Conservation (phyloP, 2,329 filamentous ascomycete species). For the Rhynchosporium agropyri region DNA sequence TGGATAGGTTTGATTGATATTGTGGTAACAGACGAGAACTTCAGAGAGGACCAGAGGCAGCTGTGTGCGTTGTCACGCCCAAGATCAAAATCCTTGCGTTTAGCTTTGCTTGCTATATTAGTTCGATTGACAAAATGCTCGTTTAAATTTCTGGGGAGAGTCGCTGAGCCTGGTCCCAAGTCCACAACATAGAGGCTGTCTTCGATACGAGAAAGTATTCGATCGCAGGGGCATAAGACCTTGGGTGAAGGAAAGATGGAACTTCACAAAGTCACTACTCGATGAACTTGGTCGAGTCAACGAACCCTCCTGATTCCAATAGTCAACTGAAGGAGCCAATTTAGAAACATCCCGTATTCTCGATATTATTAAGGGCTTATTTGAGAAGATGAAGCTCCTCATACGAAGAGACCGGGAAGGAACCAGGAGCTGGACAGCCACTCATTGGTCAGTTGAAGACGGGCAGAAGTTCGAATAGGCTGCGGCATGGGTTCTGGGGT, state of each 20-base stretch:
- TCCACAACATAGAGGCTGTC: slow-evolving; percentile 6
- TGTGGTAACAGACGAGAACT: slow-evolving; percentile 31
- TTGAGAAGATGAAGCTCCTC: slow-evolving; percentile 31
- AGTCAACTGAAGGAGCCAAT: not conserved
- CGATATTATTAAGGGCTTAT: slow-evolving; percentile 30
- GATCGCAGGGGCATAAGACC: slow-evolving; percentile 19
- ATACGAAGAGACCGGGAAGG: slow-evolving; percentile 32
- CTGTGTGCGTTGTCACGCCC: slow-evolving; percentile 25
- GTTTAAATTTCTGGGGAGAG: slow-evolving; percentile 27
- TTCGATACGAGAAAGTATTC: slow-evolving; percentile 24
- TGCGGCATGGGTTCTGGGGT: too few relatives aligned
- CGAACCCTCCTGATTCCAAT: slow-evolving; percentile 16
- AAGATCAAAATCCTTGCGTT: not conserved
- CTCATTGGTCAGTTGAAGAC: slow-evolving; percentile 34
- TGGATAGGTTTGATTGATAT: slow-evolving; percentile 38
- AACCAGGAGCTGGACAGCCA: slow-evolving; percentile 32
- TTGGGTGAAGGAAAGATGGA: slow-evolving; percentile 14
- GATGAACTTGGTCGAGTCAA: slow-evolving; percentile 18
- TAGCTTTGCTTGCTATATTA: slow-evolving; percentile 1
- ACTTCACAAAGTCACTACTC: slow-evolving; percentile 23
- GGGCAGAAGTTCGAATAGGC: slow-evolving; percentile 27
- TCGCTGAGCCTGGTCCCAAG: slow-evolving; percentile 24
- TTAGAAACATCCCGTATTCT: slow-evolving; percentile 19
- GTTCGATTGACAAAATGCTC: slow-evolving; percentile 20
- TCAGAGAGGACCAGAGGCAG: slow-evolving; percentile 36